Evolutionary conservation across 1,139 yeast species (phyloP).

Genomic region (Yamadazyma trypodendri): DNA sequence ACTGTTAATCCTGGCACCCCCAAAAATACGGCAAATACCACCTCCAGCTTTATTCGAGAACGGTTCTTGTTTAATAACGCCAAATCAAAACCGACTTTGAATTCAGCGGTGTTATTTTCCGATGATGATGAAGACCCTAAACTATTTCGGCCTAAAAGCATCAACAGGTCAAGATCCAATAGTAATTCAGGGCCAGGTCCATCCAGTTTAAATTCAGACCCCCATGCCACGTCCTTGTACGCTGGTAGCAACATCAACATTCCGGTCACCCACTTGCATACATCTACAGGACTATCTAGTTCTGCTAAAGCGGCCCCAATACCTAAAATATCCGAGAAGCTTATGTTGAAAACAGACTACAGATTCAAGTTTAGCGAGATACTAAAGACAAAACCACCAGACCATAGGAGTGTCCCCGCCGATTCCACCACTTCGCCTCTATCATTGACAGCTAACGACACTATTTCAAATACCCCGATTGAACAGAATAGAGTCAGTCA

Average conservation of each 20-base stretch:
- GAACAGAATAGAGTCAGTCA: conserved; percentile 12
- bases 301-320: not conserved
- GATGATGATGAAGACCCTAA: conserved; percentile 37
- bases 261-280: not conserved
- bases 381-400: conserved; percentile 9
- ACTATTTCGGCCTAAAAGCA: conserved; percentile 18
- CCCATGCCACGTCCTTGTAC: not conserved
- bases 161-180: conserved; percentile 17
- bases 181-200: conserved; percentile 1
- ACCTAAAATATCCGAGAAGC: conserved; percentile 1
- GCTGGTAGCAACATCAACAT: not conserved
- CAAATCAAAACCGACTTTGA: conserved; percentile 14
- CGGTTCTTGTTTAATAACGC: conserved; percentile 14
- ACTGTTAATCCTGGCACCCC: conserved; percentile 6
- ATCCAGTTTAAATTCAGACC: not conserved
- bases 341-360: conserved; percentile 27
- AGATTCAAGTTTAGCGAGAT: conserved; percentile 29
- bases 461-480: conserved; percentile 9
- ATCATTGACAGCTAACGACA: conserved; percentile 16
- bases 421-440: conserved; percentile 25
- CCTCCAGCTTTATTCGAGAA: conserved; percentile 3
- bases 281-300: not conserved
- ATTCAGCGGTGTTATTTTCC: conserved; percentile 17
- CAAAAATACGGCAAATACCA: conserved; percentile 6
- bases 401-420: conserved; percentile 10